Conservation (phyloP, 1,139 yeast species). For the Candida gigantensis region DNA sequence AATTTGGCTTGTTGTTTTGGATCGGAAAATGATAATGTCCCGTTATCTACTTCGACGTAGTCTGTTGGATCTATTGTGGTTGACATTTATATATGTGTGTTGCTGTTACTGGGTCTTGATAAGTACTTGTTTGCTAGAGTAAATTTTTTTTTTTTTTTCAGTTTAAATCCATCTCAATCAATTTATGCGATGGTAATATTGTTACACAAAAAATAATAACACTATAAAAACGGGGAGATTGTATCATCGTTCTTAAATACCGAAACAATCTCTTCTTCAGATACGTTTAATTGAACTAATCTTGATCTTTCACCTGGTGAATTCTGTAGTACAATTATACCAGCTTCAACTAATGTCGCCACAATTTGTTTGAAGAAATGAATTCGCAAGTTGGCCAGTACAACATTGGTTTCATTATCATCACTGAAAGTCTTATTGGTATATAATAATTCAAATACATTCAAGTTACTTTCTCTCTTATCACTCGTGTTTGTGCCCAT, state of each 20-base stretch:
- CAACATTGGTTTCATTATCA: background rate
- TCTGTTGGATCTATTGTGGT: slow-evolving; percentile 45
- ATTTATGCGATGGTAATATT: background rate
- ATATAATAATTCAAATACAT: slow-evolving; percentile 13
- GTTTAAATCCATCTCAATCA: slow-evolving; percentile 7
- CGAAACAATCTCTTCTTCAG: slow-evolving; percentile 66
- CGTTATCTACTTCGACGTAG: slow-evolving; percentile 45
- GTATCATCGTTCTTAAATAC: slow-evolving; percentile 59
- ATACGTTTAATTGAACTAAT: slow-evolving; percentile 61
- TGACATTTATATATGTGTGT: slow-evolving; percentile 7
- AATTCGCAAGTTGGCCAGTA: slow-evolving; percentile 31
- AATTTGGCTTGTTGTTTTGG: slow-evolving; percentile 77
- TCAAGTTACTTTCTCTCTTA: slow-evolving; percentile 4
- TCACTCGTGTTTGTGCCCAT: slow-evolving; percentile 9
- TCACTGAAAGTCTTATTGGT: slow-evolving; percentile 7
- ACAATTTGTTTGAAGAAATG: slow-evolving; percentile 53
- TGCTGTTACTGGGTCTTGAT: slow-evolving; percentile 1
- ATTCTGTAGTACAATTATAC: slow-evolving; percentile 68
- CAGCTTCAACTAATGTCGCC: slow-evolving; percentile 74
- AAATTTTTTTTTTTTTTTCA: slow-evolving; percentile 5
- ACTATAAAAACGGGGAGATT: slow-evolving; percentile 14
- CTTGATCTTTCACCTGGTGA: slow-evolving; percentile 68
- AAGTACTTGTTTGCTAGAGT: no score
- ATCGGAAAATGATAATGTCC: slow-evolving; percentile 52
- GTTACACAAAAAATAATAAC: background rate